phyloP scores from a whole-genome alignment of 208 protist species.

The Trypanosoma cruzi region DNA sequence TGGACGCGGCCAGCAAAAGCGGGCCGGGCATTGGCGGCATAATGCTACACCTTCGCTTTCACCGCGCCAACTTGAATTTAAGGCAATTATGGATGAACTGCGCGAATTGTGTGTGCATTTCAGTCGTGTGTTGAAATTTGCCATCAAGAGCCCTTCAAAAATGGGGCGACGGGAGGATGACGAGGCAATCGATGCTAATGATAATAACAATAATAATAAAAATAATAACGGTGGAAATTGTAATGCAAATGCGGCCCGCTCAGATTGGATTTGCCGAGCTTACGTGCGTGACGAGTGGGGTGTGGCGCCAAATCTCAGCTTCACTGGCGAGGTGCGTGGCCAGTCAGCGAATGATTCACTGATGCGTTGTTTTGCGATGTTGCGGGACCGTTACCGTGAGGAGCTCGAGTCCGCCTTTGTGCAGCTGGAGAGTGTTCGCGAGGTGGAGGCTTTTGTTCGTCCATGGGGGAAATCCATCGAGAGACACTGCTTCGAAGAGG shows the following conservation, averaged over 20 bases:
- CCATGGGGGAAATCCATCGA: conserved; percentile 28
- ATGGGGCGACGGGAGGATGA: background rate
- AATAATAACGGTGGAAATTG: background rate
- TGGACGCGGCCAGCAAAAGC: conserved; percentile 12
- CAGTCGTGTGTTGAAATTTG: conserved; percentile 77
- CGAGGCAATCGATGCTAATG: background rate
- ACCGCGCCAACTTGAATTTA: conserved; percentile 74
- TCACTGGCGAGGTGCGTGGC: conserved; percentile 46
- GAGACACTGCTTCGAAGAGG: conserved; percentile 34
- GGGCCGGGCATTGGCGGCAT: conserved; percentile 14
- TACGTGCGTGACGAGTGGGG: conserved; percentile 90
- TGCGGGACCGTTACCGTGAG: conserved; percentile 50
- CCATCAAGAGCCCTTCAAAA: conserved; percentile 61
- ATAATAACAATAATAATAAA: conserved; percentile 2
- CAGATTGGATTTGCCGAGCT: conserved; percentile 72
- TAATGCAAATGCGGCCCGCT: background rate
- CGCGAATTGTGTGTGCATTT: conserved; percentile 75
- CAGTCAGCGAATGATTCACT: conserved; percentile 65
- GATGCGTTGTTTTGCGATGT: conserved; percentile 50
- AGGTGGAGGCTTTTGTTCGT: conserved; percentile 55
- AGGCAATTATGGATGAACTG: conserved; percentile 74
- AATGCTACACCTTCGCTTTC: conserved; percentile 26
- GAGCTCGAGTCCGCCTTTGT: conserved; percentile 63
- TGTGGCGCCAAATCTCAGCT: conserved; percentile 41
- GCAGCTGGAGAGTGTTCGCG: conserved; percentile 62